These are phyloP conservation scores for Globisporangium takayamanum DNA, from an alignment of 352 stramenopile species.

Conservation along the genomic window DNA sequence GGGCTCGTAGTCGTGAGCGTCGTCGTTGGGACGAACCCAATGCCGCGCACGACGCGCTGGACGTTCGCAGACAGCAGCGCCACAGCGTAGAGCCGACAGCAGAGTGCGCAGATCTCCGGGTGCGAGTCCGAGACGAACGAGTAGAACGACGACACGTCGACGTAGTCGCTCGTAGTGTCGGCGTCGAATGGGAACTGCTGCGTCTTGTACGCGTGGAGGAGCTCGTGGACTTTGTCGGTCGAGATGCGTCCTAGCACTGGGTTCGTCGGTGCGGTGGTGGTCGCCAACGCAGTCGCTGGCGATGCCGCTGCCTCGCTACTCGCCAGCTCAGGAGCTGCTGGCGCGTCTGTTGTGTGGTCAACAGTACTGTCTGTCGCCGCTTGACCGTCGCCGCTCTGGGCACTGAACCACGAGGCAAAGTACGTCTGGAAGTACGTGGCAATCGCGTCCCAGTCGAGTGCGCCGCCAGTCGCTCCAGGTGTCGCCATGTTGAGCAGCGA, in stretches of 20 bases:
- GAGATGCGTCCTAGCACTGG: constrained; percentile 18
- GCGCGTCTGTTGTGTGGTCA: neutral
- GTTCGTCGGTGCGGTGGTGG: neutral
- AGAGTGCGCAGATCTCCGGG: constrained; percentile 72
- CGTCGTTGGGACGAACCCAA: constrained; percentile 53
- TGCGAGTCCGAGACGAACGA: constrained; percentile 78
- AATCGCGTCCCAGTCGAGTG: constrained; percentile 48
- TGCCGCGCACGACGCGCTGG: constrained; percentile 43
- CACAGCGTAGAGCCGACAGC: constrained; percentile 69
- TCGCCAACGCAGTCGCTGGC: too few species aligned
- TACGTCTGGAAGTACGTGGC: constrained; percentile 62
- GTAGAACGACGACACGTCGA: constrained; percentile 81
- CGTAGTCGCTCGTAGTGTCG: constrained; percentile 66
- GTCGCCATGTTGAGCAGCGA: constrained; percentile 40
- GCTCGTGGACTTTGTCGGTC: constrained; percentile 28
- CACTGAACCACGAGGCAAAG: constrained; percentile 56
- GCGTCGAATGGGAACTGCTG: constrained; percentile 70
- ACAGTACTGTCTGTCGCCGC: neutral
- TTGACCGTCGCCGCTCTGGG: neutral
- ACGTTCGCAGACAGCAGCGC: constrained; percentile 51
- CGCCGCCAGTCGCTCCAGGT: constrained; percentile 12
- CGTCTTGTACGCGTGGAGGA: constrained; percentile 55
- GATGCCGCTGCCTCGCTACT: neutral
- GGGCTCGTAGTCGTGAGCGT: constrained; percentile 43
- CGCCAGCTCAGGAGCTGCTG: neutral